These are phyloP conservation scores for Ilyonectria robusta DNA, from an alignment of 2,329 filamentous ascomycete genomes.

Conservation along the genomic window DNA sequence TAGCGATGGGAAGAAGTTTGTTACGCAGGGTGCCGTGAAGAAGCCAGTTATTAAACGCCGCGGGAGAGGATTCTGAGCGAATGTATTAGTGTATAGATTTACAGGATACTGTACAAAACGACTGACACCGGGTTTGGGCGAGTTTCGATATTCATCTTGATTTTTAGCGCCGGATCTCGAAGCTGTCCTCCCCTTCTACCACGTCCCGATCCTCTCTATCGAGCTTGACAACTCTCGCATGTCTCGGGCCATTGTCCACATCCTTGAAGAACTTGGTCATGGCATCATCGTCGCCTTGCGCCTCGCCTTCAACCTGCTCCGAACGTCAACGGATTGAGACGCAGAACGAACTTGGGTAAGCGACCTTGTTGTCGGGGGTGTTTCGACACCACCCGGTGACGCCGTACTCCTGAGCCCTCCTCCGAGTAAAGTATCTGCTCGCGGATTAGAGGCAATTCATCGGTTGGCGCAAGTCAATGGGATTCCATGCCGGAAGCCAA, in stretches of 20 bases:
- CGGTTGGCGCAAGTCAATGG: not conserved
- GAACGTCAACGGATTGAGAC: not conserved
- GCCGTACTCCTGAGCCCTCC: conserved; percentile 63
- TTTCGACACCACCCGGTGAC: conserved; percentile 76
- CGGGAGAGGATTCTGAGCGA: conserved; percentile 65
- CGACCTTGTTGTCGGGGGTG: conserved; percentile 68
- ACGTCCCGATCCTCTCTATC: conserved; percentile 77
- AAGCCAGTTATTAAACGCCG: conserved; percentile 72
- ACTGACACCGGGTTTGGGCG: conserved; percentile 3
- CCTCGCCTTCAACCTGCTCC: conserved; percentile 87
- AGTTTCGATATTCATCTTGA: conserved; percentile 2
- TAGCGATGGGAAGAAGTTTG: conserved; percentile 67
- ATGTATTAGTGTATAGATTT: conserved; percentile 7
- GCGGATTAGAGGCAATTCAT: conserved; percentile 21
- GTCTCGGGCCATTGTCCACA: conserved; percentile 80
- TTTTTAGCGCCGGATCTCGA: conserved; percentile 66
- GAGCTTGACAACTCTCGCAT: conserved; percentile 81
- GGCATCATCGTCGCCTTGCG: conserved; percentile 78
- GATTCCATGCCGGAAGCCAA: conserved; percentile 65
- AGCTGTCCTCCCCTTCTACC: conserved; percentile 77
- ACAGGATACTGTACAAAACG: conserved; percentile 21
- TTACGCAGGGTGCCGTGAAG: conserved; percentile 73
- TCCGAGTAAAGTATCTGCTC: conserved; percentile 67
- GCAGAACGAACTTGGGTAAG: not conserved
- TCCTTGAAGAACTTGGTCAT: conserved; percentile 81